Evolutionary conservation across 371 early-diverging fungal genomes (phyloP), one percentile per base, ranked within the genome.

Genomic region (Capillidium heterosporum): DNA sequence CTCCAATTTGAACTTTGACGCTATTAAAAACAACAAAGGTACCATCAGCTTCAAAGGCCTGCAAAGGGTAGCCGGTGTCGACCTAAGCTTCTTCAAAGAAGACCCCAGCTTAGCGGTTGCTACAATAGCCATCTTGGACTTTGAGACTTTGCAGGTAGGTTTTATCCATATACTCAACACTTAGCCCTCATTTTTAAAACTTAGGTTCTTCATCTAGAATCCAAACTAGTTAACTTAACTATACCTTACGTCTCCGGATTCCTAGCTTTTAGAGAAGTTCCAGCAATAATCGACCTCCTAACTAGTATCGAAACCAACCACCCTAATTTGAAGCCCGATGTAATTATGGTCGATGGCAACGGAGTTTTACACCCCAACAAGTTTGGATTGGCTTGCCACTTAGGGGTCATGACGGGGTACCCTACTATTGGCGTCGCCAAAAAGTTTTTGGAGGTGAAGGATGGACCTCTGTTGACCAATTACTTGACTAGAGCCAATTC

Each of bases 381-480:
- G 32, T 91, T 89, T 60, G 95, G 95, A 1, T 77, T 85, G 1
- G 95, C 94, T 17, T 78, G 86, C 51, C 93, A 93, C 61, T 50
- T 92, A 32, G 93, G 92, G 1, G 82, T 89, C 0, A 58, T 78
- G 13, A 64, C 77, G 2, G 65, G 80, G 56, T 62, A 77, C 32
- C 85, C 87, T 0, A 84, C 88, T 0, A 70, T 90, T n/a, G 94
- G 91, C 3, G 78, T 91, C 15, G 88, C 77, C 19, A 94, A 94
- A 59, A 92, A 90, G 68, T 83, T 86, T 62, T 63, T 92, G 27
- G 74, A 79, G 41, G 78, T 91, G 40, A 69, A 69, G 2, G 71
- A 63, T 10, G 79, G 74, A 23, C 7, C 4, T 67, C 65, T 35
- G 1, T 41, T 61, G 31, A 57, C 57, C 1, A 64, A 43, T n/a